Evolutionary conservation across 108 stramenopile species (phyloP), one percentile per base, ranked within the genome.

Genomic region (Cyclotella sp.): DNA sequence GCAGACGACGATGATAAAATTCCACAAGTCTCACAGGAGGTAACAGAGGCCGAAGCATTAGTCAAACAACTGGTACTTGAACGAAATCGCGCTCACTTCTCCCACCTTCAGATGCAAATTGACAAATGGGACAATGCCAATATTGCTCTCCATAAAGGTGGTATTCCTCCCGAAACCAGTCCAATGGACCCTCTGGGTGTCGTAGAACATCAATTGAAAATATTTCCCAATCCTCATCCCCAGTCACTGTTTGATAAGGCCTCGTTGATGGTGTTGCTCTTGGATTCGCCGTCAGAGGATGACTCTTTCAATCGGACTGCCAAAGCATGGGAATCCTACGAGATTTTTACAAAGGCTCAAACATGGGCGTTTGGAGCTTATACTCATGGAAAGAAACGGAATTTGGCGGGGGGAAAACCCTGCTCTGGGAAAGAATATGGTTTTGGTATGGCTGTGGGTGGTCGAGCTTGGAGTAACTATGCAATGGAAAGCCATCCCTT

Each of bases 191-290:
- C 73, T 11, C 21, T 74, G 54, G 21, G 42, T 22, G 42, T 64
- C 10, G 73, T 62, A 28, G 40, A 64, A 39, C 34, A 53, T 43
- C 63, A 65, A 12, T 30, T 74, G 39, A 13, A 12, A 42, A 39
- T 74, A 55, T 74, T 74, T 54, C 73, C 73, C 22, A 51, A 42
- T 57, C 73, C 73, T 21, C 73, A 74, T 65, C 73, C 73, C 18
- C 63, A 65, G 24, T 34, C 73, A 15, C 55, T 74, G 63, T 74
- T 74, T 44, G 63, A 74, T 42, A 74, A 52, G 41, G 73, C 73
- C 1, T 28, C 73, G 5, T 55, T 74, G 6, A 49, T 62, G 29
- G 54, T 55, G 53, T 57, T 74, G 62, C 42, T 64, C 14, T 65
- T 74, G 39, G 73, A 74, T 65, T 64, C 63, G 10, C 63, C 73